Conservation (phyloP, 2,329 filamentous ascomycete genomes). For the Aureobasidium sp. region DNA sequence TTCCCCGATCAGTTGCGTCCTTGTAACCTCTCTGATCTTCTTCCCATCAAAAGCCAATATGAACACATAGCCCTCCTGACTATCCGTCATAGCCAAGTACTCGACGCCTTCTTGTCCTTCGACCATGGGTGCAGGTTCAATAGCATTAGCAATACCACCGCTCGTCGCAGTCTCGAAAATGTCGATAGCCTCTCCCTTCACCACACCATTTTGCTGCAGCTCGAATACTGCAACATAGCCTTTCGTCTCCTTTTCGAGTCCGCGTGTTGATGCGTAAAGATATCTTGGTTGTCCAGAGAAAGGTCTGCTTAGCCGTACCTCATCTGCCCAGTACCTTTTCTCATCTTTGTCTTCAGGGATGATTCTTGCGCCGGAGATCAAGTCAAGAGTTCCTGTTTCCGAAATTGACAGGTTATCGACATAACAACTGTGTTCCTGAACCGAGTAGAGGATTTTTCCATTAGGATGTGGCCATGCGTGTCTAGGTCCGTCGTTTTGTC, state of each 20-base stretch:
- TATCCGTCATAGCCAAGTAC: slow-evolving; percentile 31
- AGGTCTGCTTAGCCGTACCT: slow-evolving; percentile 28
- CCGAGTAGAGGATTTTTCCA: slow-evolving; percentile 27
- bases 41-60: slow-evolving; percentile 29
- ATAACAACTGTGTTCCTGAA: slow-evolving; percentile 33
- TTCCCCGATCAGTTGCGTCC: slow-evolving; percentile 26
- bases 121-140: slow-evolving; percentile 26
- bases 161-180: slow-evolving; percentile 31
- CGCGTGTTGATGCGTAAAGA: slow-evolving; percentile 30
- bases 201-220: slow-evolving; percentile 24
- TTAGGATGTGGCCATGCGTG: slow-evolving; percentile 31
- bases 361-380: slow-evolving; percentile 26
- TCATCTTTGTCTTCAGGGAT: slow-evolving; percentile 28
- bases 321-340: slow-evolving; percentile 31
- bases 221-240: slow-evolving; percentile 29
- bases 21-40: slow-evolving; percentile 25
- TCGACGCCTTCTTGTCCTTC: slow-evolving; percentile 21
- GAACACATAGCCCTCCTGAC: slow-evolving; percentile 29
- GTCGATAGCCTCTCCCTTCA: slow-evolving; percentile 23
- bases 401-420: slow-evolving; percentile 28
- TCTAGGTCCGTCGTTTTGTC: slow-evolving; percentile 29
- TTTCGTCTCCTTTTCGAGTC: slow-evolving; percentile 26
- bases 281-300: slow-evolving; percentile 23
- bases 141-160: slow-evolving; percentile 31
- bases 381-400: slow-evolving; percentile 24